Base-by-base conservation (phyloP, 805 yeast genomes). In the Saccharomycopsis javanensis region DNA sequence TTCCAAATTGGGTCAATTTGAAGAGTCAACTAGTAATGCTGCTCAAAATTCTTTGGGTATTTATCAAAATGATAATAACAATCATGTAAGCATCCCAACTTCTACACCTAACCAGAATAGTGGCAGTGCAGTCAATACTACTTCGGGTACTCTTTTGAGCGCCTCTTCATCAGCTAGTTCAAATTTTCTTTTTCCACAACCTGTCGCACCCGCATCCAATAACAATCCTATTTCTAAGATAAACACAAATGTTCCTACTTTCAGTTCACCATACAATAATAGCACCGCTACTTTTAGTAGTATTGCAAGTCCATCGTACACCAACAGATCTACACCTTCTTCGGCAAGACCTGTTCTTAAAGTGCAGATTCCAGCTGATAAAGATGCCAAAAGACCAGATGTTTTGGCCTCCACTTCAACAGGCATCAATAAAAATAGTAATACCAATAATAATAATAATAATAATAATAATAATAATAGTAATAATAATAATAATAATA, bases 321-420 rank as follows among this genome's bases (percentile, higher is more conserved):
- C 56, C 54, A 18, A 51, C 50, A 57, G 57, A 62, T 48, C 37
- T 28, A 50, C 37, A 27, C 37, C 61, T 62, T 64, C 63, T 60
- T 65, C 63, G 10, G 60, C 70, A 53, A 69, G 89, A 59, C 89
- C 89, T 0, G 75, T 83, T 0, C 69, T 84, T 50, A 69, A 87
- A 57, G 83, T 84, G 10, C 82, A 81, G 62, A 84, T 84, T n/a
- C 89, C 89, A 1, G 72, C 71, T 4, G 80, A 75, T 64, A 64
- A 66, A 42, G 61, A 63, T 6, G 28, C 54, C 5, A 31, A 46
- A 3, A 48, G 33, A 20, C 42, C 51, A 3, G 48, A 42, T 7
- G 23, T 42, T 27, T 18, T 28, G 23, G 23, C 48, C 23, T 42
- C 48, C 15, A 42, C 18, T 42, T 11, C 34, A 28, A 25, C 31